Base-by-base conservation (phyloP, 176 grass and related monocot genomes). In the Oryza rufipogon region DNA sequence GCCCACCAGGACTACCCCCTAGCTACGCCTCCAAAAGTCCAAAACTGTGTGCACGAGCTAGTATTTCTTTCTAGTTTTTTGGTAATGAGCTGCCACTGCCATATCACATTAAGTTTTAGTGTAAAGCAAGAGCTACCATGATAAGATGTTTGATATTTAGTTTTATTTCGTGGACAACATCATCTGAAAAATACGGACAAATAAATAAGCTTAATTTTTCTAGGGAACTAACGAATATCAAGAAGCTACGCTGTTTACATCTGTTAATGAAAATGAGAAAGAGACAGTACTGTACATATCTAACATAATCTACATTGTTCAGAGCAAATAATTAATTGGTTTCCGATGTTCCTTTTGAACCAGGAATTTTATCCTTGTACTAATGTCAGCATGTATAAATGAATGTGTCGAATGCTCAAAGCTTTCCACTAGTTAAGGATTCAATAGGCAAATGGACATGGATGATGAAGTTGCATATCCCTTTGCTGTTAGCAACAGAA, bases 401-500 rank as follows among this genome's bases (percentile, higher is more conserved):
- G 12, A 46, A 17, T 7, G 52, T 68, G 23, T 32, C 16, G 6
- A 44, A 80, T 80, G 10, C n/a, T 66, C 3, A 74, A 48, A 19
- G 17, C 58, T n/a, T 75, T 52, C 71, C 64, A 34, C 28, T 75
- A 38, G 28, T 49, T 38, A 6, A 13, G 17, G 41, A 76, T 45
- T 67, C 71, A 52, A 45, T 67, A 32, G 23, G 16, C 0, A 38
- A 11, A 30, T 52, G 2, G 22, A 88, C 49, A 39, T 1, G 4
- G 16, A 39, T 7, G 10, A 16, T 7, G 10, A 16, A 61, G 9
- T 49, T 64, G 76, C 11, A 85, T 36, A 85, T 36, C 48, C 73
- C 32, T 88, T 80, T 86, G 52, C 88, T 86, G 78, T 88, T 80
- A 90, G 52, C 91, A 88, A 82, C 84, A 92, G 46, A 78, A 85